Percentiles rank a stretch among this genome's conserved stretches.
phyloP scores from a whole-genome alignment of 139 green algal species.

The Desmodesmus armatus region DNA sequence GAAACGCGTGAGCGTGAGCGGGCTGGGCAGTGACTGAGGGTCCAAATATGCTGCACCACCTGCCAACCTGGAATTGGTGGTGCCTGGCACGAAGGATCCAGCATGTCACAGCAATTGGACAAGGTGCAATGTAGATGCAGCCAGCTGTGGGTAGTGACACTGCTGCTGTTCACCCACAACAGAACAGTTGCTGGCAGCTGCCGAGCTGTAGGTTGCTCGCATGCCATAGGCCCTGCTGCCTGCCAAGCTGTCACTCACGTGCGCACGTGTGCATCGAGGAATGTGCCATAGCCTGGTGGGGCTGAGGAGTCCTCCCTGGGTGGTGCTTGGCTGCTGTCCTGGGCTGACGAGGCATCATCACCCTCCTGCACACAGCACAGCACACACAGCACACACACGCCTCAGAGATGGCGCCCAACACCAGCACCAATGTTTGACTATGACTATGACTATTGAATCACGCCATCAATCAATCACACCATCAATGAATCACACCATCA shows the following conservation, averaged over 20 bases:
- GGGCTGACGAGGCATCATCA: background rate
- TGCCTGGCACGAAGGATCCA: background rate
- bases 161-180: background rate
- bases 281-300: slow-evolving; percentile 29
- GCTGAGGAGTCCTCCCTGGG: background rate
- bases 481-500: background rate
- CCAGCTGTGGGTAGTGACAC: background rate
- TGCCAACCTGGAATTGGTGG: background rate
- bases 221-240: too few species aligned
- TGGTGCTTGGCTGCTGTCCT: slow-evolving; percentile 6
- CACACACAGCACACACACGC: too few species aligned
- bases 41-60: background rate
- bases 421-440: too few species aligned
- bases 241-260: background rate
- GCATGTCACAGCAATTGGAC: too few species aligned
- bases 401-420: too few species aligned
- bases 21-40: background rate
- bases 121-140: too few species aligned
- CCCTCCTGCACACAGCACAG: background rate
- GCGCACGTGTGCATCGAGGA: slow-evolving; percentile 37
- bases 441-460: too few species aligned
- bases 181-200: too few species aligned
- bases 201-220: background rate
- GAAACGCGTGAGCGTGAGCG: too few species aligned
- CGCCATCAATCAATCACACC: background rate